Conservation (phyloP, 139 green algal species). For the Eudorina sp. region DNA sequence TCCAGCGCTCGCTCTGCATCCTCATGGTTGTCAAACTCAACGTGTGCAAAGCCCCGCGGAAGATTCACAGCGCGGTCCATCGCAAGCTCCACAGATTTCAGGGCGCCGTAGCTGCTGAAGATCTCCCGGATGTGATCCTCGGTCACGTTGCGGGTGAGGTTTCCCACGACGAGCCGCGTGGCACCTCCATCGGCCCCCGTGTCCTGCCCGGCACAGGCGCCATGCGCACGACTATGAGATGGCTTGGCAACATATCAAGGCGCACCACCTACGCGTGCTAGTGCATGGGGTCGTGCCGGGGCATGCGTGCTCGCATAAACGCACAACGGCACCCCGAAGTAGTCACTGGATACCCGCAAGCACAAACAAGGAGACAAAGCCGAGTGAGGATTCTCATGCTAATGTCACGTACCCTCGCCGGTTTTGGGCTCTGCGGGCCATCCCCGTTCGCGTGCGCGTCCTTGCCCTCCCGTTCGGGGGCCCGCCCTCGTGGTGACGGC, state of each 20-base stretch:
- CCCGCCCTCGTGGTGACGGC: background rate
- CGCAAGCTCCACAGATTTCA: conserved; percentile 75
- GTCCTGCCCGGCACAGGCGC: background rate
- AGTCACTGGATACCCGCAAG: background rate
- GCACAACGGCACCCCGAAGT: too few species aligned
- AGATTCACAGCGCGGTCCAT: conserved; percentile 81
- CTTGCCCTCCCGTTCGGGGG: background rate
- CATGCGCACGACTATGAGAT: too few species aligned
- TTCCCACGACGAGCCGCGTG: conserved; percentile 79
- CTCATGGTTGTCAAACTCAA: conserved; percentile 78
- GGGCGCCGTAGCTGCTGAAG: conserved; percentile 80
- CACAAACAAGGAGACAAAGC: background rate
- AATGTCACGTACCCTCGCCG: background rate
- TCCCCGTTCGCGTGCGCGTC: conserved; percentile 4
- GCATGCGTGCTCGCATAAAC: too few species aligned
- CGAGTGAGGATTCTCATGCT: background rate
- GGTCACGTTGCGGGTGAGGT: conserved; percentile 89
- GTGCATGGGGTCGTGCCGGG: too few species aligned
- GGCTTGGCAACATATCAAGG: too few species aligned
- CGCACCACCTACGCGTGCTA: too few species aligned
- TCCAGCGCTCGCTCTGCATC: conserved; percentile 82
- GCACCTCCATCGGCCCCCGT: background rate
- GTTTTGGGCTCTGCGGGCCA: background rate
- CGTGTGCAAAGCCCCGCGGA: conserved; percentile 85
- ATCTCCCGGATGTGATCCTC: conserved; percentile 87